A percentile compares a stretch with the other conserved stretches of the same genome.
phyloP scores from a whole-genome alignment of 1,139 yeast genomes.

The Geotrichum histeridarum region DNA sequence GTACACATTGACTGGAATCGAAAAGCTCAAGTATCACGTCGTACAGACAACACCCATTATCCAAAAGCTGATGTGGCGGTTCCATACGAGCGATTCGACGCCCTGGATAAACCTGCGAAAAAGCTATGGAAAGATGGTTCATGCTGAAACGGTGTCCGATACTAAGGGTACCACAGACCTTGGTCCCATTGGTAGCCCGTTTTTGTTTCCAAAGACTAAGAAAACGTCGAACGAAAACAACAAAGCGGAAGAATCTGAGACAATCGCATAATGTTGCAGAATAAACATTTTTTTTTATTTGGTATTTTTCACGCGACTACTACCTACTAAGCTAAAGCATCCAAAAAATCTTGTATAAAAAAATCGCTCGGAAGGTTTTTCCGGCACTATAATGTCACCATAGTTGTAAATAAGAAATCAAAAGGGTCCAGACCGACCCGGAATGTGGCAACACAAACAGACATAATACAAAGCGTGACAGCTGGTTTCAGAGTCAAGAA shows the following conservation, averaged over 20 bases:
- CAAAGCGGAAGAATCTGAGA: not conserved
- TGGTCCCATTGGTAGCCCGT: conserved; percentile 4
- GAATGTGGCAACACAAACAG: too few species aligned
- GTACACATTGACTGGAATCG: conserved; percentile 14
- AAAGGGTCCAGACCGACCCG: too few species aligned
- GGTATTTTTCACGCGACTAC: too few species aligned
- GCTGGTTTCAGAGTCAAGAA: too few species aligned
- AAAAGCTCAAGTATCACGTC: conserved; percentile 10
- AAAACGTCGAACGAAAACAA: not conserved
- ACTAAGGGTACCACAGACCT: not conserved
- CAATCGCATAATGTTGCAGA: too few species aligned
- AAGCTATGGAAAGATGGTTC: conserved; percentile 2
- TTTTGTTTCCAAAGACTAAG: not conserved
- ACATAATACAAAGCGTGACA: too few species aligned
- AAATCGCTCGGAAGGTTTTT: too few species aligned
- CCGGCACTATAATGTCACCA: too few species aligned
- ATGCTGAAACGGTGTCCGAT: not conserved
- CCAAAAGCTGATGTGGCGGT: conserved; percentile 5
- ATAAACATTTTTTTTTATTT: too few species aligned
- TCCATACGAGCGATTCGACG: not conserved
- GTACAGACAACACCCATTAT: conserved; percentile 12
- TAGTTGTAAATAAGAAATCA: too few species aligned
- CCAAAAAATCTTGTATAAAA: too few species aligned
- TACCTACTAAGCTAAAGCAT: too few species aligned
- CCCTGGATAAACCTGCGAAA: not conserved